Base-by-base conservation (phyloP, 495 filamentous ascomycete species). In the Penicillium salamii region DNA sequence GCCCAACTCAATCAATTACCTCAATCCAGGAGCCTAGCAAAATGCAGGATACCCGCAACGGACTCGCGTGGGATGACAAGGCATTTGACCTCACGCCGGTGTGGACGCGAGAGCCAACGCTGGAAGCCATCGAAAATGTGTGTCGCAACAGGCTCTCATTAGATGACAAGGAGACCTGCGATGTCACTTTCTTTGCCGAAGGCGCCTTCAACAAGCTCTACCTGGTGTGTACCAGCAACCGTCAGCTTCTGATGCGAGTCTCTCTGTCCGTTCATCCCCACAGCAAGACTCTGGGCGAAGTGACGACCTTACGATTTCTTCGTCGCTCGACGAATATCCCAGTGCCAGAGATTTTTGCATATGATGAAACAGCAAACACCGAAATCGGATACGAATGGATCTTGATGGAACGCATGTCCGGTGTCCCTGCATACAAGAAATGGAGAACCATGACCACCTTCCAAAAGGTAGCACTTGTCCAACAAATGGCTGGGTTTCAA, bases 371-470 rank as follows among this genome's bases (percentile, higher is more conserved):
- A 1, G 41, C 45, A 4, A 28, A 67, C 9, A 80, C 77, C 50
- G 67, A 69, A n/a, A 56, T 84, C 18, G 76, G 75, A 5, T 80
- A 76, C 46, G 81, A 82, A 65, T 85, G 81, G 81, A 73, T 82
- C 1, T 47, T 84, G 7, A 78, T 82, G 75, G 66, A 71, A 14
- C 58, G 57, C 42, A 55, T 82, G 29, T 42, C 65, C 2, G 80
- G 80, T 1, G 60, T 39, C 5, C 55, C 67, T 0, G 62, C 75
- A 2, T 48, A 58, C 21, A 52, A 71, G 17, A 52, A 62, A 29
- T 83, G 78, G 76, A 24, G 54, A 1, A 54, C 50, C 1, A 62
- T 75, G 23, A 26, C 23, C 23, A 26, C 23, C 23, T 26, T 26
- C 23, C 23, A 26, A 26, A 26, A 24, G 8, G 11, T 23, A 12